phyloP scores from a whole-genome alignment of 139 green algal species.

The Eudorina sp. region DNA sequence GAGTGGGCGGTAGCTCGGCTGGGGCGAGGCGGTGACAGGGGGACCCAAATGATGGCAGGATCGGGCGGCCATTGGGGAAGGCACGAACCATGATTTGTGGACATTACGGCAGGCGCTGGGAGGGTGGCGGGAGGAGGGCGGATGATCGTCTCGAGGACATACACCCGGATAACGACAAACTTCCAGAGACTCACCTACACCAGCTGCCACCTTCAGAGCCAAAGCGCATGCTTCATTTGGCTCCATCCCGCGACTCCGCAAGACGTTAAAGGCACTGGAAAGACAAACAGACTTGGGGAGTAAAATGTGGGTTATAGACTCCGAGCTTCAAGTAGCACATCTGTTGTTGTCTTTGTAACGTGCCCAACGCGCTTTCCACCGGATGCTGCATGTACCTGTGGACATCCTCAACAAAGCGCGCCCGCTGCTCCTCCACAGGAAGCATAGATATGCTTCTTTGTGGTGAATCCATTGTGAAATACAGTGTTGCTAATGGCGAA shows the following conservation, averaged over 20 bases:
- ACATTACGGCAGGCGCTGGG: no score
- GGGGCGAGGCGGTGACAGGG: not conserved
- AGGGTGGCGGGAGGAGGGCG: no score
- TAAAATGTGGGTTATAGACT: no score
- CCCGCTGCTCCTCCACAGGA: constrained; percentile 1
- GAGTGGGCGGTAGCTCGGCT: constrained; percentile 41
- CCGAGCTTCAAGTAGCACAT: no score
- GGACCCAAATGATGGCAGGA: no score
- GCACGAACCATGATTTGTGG: no score
- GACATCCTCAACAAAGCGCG: constrained; percentile 5
- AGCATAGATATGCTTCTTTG: not conserved
- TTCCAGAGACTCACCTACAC: constrained; percentile 64
- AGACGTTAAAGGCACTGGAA: constrained; percentile 31
- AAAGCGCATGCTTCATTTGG: constrained; percentile 72
- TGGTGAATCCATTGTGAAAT: not conserved
- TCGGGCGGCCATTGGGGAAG: no score
- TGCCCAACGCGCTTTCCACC: not conserved
- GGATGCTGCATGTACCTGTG: constrained; percentile 8
- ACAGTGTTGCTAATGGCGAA: no score
- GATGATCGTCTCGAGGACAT: no score
- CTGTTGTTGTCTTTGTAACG: no score
- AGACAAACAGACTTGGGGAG: no score
- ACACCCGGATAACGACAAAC: not conserved
- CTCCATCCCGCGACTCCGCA: constrained; percentile 56
- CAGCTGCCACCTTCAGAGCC: constrained; percentile 68